These are phyloP conservation scores for Cryoendolithus antarcticus DNA, from an alignment of 2,329 filamentous ascomycete genomes.

Conservation along the genomic window DNA sequence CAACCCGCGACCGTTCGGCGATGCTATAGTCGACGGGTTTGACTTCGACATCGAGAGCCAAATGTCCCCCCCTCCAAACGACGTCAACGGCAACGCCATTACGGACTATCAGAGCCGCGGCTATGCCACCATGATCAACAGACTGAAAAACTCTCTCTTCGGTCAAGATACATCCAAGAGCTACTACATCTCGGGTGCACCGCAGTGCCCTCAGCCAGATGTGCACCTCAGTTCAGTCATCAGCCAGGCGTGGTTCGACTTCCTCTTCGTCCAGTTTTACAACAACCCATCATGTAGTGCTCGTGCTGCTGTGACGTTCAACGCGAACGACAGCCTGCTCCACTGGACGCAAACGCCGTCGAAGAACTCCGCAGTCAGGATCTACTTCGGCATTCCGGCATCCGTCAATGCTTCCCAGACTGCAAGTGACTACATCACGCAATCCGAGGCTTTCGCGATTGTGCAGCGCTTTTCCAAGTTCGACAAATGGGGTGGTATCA, in stretches of 20 bases:
- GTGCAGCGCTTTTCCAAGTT: constrained; percentile 31
- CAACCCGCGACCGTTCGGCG: constrained; percentile 34
- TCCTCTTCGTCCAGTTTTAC: constrained; percentile 35
- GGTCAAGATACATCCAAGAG: constrained; percentile 19
- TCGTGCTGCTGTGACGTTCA: constrained; percentile 23
- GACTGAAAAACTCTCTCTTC: constrained; percentile 31
- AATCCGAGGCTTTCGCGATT: constrained; percentile 33
- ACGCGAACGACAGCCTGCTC: constrained; percentile 32
- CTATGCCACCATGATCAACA: constrained; percentile 34
- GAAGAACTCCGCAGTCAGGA: constrained; percentile 33
- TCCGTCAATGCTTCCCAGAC: constrained; percentile 15
- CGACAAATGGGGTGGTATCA: constrained; percentile 43
- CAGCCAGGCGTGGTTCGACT: constrained; percentile 28
- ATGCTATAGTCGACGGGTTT: constrained; percentile 39
- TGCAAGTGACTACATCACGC: constrained; percentile 34
- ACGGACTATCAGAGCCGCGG: constrained; percentile 21
- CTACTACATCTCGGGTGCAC: constrained; percentile 39
- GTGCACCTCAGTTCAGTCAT: constrained; percentile 28
- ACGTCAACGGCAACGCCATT: constrained; percentile 17
- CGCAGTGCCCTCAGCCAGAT: constrained; percentile 35
- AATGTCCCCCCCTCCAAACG: constrained; percentile 21
- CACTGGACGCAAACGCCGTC: constrained; percentile 28
- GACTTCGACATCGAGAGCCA: constrained; percentile 38
- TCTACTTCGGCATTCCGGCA: constrained; percentile 40
- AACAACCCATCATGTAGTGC: constrained; percentile 38